These are phyloP conservation scores for Dillenia suffruticosa DNA, from an alignment of 164 flowering plant species.

Conservation along the genomic window DNA sequence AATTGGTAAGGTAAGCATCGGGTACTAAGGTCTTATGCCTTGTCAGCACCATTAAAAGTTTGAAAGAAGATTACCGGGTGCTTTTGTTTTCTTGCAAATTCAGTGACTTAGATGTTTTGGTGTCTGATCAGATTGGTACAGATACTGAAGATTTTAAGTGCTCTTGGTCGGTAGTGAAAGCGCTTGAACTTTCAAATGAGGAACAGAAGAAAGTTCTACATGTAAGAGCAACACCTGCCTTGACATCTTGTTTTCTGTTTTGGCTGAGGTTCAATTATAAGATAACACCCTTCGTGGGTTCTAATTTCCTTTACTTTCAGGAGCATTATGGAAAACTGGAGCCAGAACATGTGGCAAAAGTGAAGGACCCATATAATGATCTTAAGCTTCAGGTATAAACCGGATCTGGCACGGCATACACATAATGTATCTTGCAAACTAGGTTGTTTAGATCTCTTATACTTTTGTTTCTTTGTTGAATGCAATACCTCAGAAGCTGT, in stretches of 20 bases:
- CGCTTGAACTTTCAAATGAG: conserved; percentile 64
- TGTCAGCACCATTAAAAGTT: too few relatives aligned
- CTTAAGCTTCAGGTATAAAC: conserved; percentile 68
- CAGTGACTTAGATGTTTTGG: too few relatives aligned
- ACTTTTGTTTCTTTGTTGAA: too few relatives aligned
- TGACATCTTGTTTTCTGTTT: background rate
- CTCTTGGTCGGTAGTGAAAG: conserved; percentile 98
- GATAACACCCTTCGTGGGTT: too few relatives aligned
- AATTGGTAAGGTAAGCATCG: conserved; percentile 78
- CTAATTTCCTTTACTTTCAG: conserved; percentile 30
- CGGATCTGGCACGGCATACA: background rate
- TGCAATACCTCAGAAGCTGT: too few relatives aligned
- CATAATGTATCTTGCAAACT: background rate
- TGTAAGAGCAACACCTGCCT: conserved; percentile 31
- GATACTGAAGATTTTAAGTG: conserved; percentile 98
- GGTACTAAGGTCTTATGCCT: background rate
- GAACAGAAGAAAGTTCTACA: conserved; percentile 68
- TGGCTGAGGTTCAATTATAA: background rate
- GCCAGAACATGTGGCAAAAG: conserved; percentile 62
- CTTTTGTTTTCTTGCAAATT: too few relatives aligned
- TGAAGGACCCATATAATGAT: conserved; percentile 71
- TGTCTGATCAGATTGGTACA: conserved; percentile 74
- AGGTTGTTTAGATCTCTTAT: background rate
- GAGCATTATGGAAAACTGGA: conserved; percentile 81
- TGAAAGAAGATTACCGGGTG: too few relatives aligned